Evolutionary conservation across 2,329 filamentous ascomycete genomes (phyloP).

Genomic region (Diaporthe caulivora): DNA sequence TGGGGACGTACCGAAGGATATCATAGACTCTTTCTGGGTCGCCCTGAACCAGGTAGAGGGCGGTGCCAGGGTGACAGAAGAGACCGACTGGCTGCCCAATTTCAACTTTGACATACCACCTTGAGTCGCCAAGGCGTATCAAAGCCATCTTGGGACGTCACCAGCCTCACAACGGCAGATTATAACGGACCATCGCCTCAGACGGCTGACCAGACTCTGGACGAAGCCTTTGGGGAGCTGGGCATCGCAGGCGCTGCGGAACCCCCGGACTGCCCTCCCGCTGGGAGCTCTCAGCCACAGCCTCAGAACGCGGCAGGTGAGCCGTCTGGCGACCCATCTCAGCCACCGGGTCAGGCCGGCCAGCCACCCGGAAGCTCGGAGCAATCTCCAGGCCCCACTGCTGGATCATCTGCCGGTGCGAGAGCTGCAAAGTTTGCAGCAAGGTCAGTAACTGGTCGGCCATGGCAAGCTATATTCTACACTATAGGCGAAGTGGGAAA

Average conservation of each 20-base stretch:
- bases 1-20: neutral
- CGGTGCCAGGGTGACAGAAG: neutral
- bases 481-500: slow-evolving; percentile 1
- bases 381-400: neutral
- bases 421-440: neutral
- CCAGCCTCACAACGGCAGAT: neutral
- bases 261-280: neutral
- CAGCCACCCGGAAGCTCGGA: neutral
- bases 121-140: neutral
- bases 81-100: neutral
- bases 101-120: neutral
- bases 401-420: no score
- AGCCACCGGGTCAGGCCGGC: neutral
- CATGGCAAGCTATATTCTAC: neutral
- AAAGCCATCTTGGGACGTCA: neutral
- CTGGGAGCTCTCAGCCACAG: neutral
- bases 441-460: no score
- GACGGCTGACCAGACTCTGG: no score
- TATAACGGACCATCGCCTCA: slow-evolving; percentile 4
- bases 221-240: neutral
- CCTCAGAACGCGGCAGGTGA: neutral
- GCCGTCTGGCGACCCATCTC: neutral
- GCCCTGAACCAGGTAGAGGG: neutral
- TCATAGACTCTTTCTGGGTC: neutral
- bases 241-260: neutral